These are phyloP conservation scores for Calocybe indica DNA, from an alignment of 768 basidiomycete species.

Conservation along the genomic window DNA sequence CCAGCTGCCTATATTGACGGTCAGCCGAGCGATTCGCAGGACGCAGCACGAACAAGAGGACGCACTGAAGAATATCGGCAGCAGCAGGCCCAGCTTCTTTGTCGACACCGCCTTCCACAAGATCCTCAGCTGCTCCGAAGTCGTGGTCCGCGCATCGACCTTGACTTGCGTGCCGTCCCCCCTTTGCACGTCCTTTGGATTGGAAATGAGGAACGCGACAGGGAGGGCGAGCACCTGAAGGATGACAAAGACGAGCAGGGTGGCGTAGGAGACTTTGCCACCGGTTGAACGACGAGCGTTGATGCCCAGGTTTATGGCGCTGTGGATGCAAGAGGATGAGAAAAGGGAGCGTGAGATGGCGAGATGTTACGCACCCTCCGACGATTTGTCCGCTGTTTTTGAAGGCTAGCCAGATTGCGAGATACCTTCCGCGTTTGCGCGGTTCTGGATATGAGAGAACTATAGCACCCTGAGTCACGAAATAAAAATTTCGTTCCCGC, in stretches of 20 bases:
- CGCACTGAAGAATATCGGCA: conserved; percentile 13
- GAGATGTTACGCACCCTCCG: conserved; percentile 7
- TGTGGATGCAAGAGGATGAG: not conserved
- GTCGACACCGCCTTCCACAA: conserved; percentile 6
- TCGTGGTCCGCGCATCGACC: conserved; percentile 10
- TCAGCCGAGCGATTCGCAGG: too few species aligned
- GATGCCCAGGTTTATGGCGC: conserved; percentile 10
- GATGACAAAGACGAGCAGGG: conserved; percentile 7
- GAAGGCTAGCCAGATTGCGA: not conserved
- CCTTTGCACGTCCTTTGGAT: conserved; percentile 11
- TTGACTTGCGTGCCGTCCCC: conserved; percentile 12
- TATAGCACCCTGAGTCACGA: not conserved
- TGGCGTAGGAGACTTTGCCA: conserved; percentile 13
- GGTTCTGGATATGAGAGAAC: not conserved
- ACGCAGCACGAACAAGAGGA: too few species aligned
- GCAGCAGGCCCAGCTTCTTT: conserved; percentile 6
- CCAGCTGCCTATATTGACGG: conserved; percentile 8
- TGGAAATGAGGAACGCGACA: conserved; percentile 8
- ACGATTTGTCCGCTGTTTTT: conserved; percentile 1
- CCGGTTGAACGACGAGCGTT: conserved; percentile 10
- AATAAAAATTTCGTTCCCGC: not conserved
- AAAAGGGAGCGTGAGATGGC: not conserved
- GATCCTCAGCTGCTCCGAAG: conserved; percentile 9
- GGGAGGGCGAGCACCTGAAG: conserved; percentile 10
- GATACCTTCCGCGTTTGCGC: not conserved